Percentiles rank a stretch among this genome's conserved stretches.
Evolutionary conservation across 352 stramenopile genomes (phyloP).

Genomic region (Blastocystis sp.): DNA sequence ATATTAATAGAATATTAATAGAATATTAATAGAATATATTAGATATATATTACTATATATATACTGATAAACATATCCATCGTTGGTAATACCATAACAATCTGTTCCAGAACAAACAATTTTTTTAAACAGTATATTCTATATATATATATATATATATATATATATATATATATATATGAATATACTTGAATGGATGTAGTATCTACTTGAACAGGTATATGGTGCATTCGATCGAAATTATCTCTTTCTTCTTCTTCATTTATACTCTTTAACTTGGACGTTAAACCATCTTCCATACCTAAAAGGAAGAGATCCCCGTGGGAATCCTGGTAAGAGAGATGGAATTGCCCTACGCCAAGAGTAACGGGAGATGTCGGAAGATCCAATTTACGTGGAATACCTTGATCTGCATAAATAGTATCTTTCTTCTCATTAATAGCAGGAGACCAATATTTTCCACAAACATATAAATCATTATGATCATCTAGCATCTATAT

Average conservation of each 20-base stretch:
- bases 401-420: too few species aligned
- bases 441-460: conserved; percentile 26
- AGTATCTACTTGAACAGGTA: conserved; percentile 18
- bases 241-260: conserved; percentile 12
- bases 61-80: conserved; percentile 34
- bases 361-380: too few species aligned
- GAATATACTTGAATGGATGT: neutral
- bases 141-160: too few species aligned
- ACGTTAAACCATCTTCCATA: conserved; percentile 18
- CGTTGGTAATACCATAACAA: conserved; percentile 30
- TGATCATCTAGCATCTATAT: conserved; percentile 21
- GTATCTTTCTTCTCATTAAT: conserved; percentile 24
- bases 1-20: too few species aligned
- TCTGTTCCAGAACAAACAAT: conserved; percentile 24
- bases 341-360: conserved; percentile 31
- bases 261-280: neutral
- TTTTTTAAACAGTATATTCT: conserved; percentile 22
- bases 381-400: too few species aligned
- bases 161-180: too few species aligned
- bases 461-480: conserved; percentile 17
- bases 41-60: too few species aligned
- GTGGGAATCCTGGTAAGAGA: conserved; percentile 12
- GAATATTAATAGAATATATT: too few species aligned
- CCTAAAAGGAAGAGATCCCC: conserved; percentile 25
- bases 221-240: conserved; percentile 18